A percentile compares a stretch with the other conserved stretches of the same genome.
Conservation (phyloP, 2,329 filamentous ascomycete species). For the Chaetoscypha palmicola region DNA sequence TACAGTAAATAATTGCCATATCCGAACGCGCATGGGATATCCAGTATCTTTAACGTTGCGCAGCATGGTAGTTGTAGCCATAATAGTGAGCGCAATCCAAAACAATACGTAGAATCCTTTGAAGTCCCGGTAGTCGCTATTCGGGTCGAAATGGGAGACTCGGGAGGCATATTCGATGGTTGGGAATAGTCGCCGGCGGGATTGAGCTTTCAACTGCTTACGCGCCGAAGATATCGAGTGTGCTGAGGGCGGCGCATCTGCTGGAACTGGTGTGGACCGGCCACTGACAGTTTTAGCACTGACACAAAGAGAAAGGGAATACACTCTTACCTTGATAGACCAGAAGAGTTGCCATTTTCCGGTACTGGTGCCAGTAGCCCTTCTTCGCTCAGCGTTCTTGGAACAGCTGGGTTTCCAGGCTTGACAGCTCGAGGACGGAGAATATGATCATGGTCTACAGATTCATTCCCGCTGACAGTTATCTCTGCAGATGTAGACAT, state of each 20-base stretch:
- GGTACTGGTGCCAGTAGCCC: constrained; percentile 14
- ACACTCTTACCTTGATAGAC: constrained; percentile 25
- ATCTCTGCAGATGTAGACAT: constrained; percentile 29
- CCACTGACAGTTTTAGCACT: constrained; percentile 47
- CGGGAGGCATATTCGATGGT: constrained; percentile 86
- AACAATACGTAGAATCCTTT: constrained; percentile 97
- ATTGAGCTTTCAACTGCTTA: constrained; percentile 74
- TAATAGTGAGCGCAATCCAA: constrained; percentile 94
- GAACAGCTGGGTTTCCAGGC: constrained; percentile 22
- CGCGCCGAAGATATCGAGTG: constrained; percentile 80
- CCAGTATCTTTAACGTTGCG: constrained; percentile 93
- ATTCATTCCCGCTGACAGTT: constrained; percentile 20
- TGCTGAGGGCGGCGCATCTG: constrained; percentile 87
- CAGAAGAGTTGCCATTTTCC: constrained; percentile 22
- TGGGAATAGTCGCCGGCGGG: constrained; percentile 80
- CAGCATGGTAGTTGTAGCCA: constrained; percentile 91
- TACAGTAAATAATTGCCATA: constrained; percentile 81
- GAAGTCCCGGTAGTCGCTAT: constrained; percentile 89
- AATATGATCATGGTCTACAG: constrained; percentile 26
- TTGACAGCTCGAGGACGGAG: constrained; percentile 27
- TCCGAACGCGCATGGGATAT: constrained; percentile 73
- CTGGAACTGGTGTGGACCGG: constrained; percentile 72
- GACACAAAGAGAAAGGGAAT: neutral
- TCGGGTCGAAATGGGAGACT: constrained; percentile 91
- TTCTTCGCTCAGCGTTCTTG: constrained; percentile 23